These are phyloP conservation scores for Paramecium tetraurelia DNA, from an alignment of 73 alveolate species.

Conservation along the genomic window DNA sequence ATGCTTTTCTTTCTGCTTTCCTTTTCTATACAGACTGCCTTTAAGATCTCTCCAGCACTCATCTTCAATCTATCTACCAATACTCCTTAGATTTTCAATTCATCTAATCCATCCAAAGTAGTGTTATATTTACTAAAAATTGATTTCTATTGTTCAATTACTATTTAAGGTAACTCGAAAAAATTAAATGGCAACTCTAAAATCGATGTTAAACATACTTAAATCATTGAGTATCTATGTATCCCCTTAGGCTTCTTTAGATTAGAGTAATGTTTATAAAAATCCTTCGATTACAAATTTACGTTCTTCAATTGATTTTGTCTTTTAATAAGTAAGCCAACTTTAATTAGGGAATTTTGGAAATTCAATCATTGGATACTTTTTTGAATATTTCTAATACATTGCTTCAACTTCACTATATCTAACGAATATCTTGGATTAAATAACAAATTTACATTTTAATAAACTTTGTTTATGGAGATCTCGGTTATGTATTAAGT, in stretches of 20 bases:
- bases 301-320: slow-evolving; percentile 39
- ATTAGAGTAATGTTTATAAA: not conserved
- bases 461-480: not conserved
- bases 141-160: not conserved
- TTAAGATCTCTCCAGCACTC: slow-evolving; percentile 31
- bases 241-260: not conserved
- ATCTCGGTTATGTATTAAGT: slow-evolving; percentile 17
- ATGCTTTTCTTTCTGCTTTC: not conserved
- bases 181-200: slow-evolving; percentile 9
- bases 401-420: not conserved
- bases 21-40: not conserved
- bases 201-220: not conserved
- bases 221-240: not conserved
- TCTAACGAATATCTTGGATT: not conserved
- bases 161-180: not conserved
- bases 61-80: not conserved
- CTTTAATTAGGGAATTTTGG: slow-evolving; percentile 5
- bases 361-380: not conserved
- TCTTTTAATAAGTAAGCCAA: slow-evolving; percentile 9
- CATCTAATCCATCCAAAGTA: slow-evolving; percentile 6
- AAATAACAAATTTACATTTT: not conserved
- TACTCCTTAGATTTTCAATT: not conserved
- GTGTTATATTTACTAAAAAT: not conserved
- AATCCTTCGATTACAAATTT: not conserved
- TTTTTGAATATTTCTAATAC: not conserved